Evolutionary conservation across 805 yeast species (phyloP).

Genomic region (Wickerhamiella azyma): DNA sequence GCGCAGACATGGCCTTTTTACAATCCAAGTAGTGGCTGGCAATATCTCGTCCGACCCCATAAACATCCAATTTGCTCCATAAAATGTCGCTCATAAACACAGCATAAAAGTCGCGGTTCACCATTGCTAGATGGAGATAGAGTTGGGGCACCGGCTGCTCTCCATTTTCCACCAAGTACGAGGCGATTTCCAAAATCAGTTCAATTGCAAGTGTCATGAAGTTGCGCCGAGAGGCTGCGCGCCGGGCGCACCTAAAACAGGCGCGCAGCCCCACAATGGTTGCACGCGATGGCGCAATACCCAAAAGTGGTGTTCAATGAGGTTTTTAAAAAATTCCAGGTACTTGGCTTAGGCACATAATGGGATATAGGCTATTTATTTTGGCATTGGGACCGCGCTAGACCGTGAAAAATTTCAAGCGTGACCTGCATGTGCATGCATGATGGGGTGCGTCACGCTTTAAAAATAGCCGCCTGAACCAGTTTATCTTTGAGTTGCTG

Average conservation of each 20-base stretch:
- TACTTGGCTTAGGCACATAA: not conserved
- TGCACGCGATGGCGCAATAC: not conserved
- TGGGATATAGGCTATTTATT: not conserved
- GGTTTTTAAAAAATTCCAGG: not conserved
- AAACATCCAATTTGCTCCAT: not conserved
- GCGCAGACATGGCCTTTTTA: not conserved
- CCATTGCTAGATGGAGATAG: not conserved
- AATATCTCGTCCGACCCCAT: not conserved
- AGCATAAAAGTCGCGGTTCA: not conserved
- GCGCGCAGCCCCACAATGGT: not conserved
- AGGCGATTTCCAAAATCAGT: not conserved
- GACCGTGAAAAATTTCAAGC: not conserved
- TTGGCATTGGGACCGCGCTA: not conserved
- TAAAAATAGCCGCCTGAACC: not conserved
- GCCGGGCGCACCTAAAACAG: not conserved
- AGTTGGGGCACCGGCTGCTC: not conserved
- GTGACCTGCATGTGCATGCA: not conserved
- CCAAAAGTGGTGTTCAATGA: not conserved
- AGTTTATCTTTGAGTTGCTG: not conserved
- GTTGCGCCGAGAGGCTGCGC: not conserved
- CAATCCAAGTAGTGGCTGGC: not conserved
- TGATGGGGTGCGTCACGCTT: not conserved
- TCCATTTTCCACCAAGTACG: not conserved
- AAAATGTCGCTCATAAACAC: not conserved
- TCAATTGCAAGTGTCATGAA: not conserved